Evolutionary conservation across 2,329 filamentous ascomycete genomes (phyloP), one percentile per base, ranked within the genome.

Genomic region (Mycosphaerella sp.): DNA sequence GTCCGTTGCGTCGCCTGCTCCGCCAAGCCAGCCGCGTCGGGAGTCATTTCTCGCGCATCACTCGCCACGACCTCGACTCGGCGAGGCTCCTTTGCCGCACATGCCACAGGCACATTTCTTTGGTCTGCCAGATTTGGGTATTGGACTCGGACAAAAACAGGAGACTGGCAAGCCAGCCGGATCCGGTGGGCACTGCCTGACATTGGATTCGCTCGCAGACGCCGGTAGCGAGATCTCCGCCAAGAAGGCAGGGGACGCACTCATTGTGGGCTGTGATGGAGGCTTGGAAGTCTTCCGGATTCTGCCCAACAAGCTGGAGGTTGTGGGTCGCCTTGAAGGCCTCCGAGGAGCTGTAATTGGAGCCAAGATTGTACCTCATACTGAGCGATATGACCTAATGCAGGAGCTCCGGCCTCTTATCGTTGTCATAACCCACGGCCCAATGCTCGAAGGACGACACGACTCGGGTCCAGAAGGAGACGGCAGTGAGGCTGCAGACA

Each of bases 341-440:
- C 75, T 96, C 29, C 82, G 84, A 63, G 92, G 92, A 40, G 84
- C 84, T 21, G 87, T 96, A 1, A 76, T 89, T 59, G 80, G 86
- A 60, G 91, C 91, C 51, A 95, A 92, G 70, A 82, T 96, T 23
- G 71, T 96, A 46, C 84, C 87, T 1, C 89, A 85, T 80, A 80
- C 77, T 14, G 71, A 78, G 26, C 70, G 74, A 6, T 40, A 46
- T 48, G 80, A 84, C 51, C 74, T 74, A 0, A 67, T 78, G 34
- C 73, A 77, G 7, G 73, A 77, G 11, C 72, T 81, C 14, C 83
- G 85, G 56, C 89, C 91, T 6, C 76, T 96, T 46, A 79, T 96
- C 46, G 90, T 84, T 43, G 78, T 95, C 14, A 82, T 90, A 12
- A 68, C 95, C 3, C 89, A 95, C 70, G 90, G 90, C 0, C 88